A percentile compares a stretch with the other conserved stretches of the same genome.
Evolutionary conservation across 768 basidiomycete genomes (phyloP).

Genomic region (Russula foetens): DNA sequence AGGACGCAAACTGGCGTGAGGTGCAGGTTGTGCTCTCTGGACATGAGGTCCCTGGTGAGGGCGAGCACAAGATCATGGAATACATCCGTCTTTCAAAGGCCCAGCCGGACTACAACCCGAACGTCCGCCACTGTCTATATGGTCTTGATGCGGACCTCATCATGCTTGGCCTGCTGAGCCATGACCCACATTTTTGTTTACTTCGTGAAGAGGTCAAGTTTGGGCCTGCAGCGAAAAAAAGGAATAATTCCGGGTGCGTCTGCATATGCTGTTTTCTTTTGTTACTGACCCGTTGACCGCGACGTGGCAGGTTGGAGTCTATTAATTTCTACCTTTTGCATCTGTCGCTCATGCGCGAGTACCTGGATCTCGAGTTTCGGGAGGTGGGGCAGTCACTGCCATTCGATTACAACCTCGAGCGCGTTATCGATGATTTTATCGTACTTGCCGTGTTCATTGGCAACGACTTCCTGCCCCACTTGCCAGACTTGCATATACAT

Average conservation of each 20-base stretch:
- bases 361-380: conserved; percentile 91
- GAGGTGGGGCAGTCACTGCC: conserved; percentile 56
- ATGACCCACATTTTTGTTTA: conserved; percentile 98
- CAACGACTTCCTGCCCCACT: conserved; percentile 94
- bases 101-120: conserved; percentile 93
- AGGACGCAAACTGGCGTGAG: conserved; percentile 92
- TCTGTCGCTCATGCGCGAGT: conserved; percentile 91
- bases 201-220: conserved; percentile 98
- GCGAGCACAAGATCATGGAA: conserved; percentile 99
- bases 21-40: conserved; percentile 92
- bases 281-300: neutral
- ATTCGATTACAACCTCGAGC: conserved; percentile 85
- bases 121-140: conserved; percentile 95
- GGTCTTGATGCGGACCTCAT: conserved; percentile 97
- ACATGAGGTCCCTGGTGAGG: conserved; percentile 97
- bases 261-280: neutral
- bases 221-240: conserved; percentile 71
- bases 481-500: conserved; percentile 96
- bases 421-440: conserved; percentile 97
- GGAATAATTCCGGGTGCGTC: conserved; percentile 47
- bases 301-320: conserved; percentile 45
- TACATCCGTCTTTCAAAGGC: conserved; percentile 93
- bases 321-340: conserved; percentile 95
- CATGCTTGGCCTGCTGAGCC: conserved; percentile 94
- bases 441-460: conserved; percentile 95